Evolutionary conservation across 176 grass and related monocot species (phyloP), one percentile per base, ranked within the genome.

Genomic region (Musa troglodytarum): DNA sequence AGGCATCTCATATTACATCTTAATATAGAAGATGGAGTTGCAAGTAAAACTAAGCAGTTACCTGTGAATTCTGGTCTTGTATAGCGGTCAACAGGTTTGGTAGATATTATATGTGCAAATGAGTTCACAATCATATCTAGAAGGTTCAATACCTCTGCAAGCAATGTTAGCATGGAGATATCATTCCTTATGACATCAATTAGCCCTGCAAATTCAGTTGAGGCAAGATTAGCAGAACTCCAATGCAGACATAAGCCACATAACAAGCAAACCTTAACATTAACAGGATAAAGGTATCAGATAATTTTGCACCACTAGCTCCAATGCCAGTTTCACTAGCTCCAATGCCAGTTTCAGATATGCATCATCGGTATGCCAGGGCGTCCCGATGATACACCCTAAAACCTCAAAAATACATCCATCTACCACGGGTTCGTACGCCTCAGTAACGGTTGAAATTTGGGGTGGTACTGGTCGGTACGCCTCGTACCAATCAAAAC

Each of bases 91-190:
- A 97, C 84, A 17, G 87, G 80, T 50, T 93, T 93, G 85, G 90
- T 89, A 75, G 94, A 98, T 88, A 98, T 79, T 68, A 78, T 91
- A 78, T 93, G 79, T 11, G 88, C 90, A 87, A 98, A 98, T 81
- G 94, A 98, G 83, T 93, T 98, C 69, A 93, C 90, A 86, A 93
- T 88, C 94, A 98, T 93, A 84, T 93, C 94, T 75, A 98, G 74
- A 56, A 93, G 85, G 76, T 90, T 93, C 28, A 98, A 73, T 71
- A 91, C 94, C 75, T 98, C 94, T 21, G 94, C 88, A 16, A 98
- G 94, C 83, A 91, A 53, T 17, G 88, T 93, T 62, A 93, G 77
- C 63, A 97, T 93, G 77, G 74, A 69, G 56, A 93, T 76, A 66
- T 93, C 90, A 79, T 88, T 76, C 89, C 90, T 87, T 80, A 97